A percentile compares a stretch with the other conserved stretches of the same genome.
Conservation (phyloP, 352 stramenopile species). For the Halophytophthora batemanensis region DNA sequence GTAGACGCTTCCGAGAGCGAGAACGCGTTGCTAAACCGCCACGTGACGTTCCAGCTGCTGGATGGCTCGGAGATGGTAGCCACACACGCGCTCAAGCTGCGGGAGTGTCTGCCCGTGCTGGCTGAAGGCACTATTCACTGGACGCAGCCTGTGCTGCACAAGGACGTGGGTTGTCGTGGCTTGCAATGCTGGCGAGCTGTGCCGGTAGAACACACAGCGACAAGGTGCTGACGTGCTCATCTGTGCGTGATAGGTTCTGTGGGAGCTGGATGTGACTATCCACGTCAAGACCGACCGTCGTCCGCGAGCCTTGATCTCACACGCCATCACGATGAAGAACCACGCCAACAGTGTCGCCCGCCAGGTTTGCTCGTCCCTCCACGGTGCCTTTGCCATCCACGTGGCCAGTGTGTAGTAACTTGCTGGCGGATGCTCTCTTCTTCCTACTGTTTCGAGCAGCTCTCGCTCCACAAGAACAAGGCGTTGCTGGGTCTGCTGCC, state of each 20-base stretch:
- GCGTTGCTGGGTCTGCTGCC: constrained; percentile 48
- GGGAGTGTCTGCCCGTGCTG: constrained; percentile 52
- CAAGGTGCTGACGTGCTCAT: too few species aligned
- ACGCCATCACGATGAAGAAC: constrained; percentile 40
- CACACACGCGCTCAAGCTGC: constrained; percentile 32
- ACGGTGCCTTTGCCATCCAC: background rate
- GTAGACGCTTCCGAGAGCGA: constrained; percentile 24
- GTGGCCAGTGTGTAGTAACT: background rate
- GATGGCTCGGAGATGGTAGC: constrained; percentile 25
- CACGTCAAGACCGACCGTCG: constrained; percentile 39
- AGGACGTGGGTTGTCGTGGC: constrained; percentile 20
- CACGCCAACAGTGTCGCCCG: constrained; percentile 29
- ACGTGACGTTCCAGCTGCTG: constrained; percentile 41
- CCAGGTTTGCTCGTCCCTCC: constrained; percentile 23
- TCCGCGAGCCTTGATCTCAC: constrained; percentile 38
- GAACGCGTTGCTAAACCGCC: constrained; percentile 30
- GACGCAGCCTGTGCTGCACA: constrained; percentile 26
- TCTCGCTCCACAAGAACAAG: constrained; percentile 61
- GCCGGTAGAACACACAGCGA: too few species aligned
- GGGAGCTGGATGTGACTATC: constrained; percentile 33
- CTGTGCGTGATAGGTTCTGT: constrained; percentile 19
- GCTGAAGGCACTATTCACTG: constrained; percentile 39
- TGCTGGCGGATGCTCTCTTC: too few species aligned
- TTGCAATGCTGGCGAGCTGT: background rate
- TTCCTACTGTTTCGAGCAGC: constrained; percentile 14